A percentile compares a stretch with the other conserved stretches of the same genome.
Evolutionary conservation across 331 rosid species (phyloP).

Genomic region (Malus hybrid): DNA sequence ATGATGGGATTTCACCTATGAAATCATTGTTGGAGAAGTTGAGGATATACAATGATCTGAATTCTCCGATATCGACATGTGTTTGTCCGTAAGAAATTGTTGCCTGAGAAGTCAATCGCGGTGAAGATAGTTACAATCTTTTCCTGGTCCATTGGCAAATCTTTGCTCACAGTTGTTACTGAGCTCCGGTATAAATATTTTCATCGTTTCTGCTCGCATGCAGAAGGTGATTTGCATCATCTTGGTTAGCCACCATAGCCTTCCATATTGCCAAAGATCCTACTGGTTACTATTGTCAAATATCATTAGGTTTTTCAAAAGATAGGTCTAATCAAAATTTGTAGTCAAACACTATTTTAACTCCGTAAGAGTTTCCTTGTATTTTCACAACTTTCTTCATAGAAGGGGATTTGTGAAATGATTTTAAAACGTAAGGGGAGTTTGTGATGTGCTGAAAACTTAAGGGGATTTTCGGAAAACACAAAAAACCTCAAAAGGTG

Average conservation of each 20-base stretch:
- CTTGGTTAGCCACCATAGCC: slow-evolving; percentile 6
- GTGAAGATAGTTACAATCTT: slow-evolving; percentile 51
- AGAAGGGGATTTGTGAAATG: too few relatives aligned
- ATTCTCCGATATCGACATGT: slow-evolving; percentile 31
- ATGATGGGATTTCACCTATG: slow-evolving; percentile 34
- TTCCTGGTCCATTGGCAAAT: slow-evolving; percentile 24
- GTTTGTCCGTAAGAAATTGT: slow-evolving; percentile 39
- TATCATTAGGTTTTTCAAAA: too few relatives aligned
- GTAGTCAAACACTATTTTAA: too few relatives aligned
- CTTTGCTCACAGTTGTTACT: slow-evolving; percentile 25
- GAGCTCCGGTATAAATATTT: not conserved
- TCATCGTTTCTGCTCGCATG: not conserved
- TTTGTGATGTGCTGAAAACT: too few relatives aligned
- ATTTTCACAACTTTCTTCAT: too few relatives aligned
- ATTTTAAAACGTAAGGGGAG: too few relatives aligned
- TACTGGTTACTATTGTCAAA: not conserved
- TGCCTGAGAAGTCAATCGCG: slow-evolving; percentile 46
- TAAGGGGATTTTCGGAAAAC: too few relatives aligned
- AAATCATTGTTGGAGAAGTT: slow-evolving; percentile 43
- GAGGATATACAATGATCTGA: not conserved
- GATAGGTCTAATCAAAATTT: too few relatives aligned
- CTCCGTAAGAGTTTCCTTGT: too few relatives aligned
- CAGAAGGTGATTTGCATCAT: not conserved
- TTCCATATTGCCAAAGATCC: slow-evolving; percentile 1
- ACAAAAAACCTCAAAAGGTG: too few relatives aligned